Evolutionary conservation across 2,329 filamentous ascomycete genomes (phyloP), one percentile per base, ranked within the genome.

Genomic region (Anisogramma anomala): DNA sequence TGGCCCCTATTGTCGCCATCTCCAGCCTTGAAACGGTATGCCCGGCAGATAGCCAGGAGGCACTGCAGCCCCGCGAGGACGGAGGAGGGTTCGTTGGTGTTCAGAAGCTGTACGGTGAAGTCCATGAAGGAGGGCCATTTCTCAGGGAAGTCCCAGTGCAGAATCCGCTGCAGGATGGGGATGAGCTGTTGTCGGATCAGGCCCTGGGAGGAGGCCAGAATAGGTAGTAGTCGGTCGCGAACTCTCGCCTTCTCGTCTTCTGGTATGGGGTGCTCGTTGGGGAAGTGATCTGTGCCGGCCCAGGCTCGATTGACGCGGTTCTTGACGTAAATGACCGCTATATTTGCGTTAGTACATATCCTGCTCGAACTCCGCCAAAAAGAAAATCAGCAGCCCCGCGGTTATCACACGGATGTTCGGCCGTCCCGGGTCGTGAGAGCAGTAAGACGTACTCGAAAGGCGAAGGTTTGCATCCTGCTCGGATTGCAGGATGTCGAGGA

Each of bases 271-370:
- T 77, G 78, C 53, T 82, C 79, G 55, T 76, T 73, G 48, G 79
- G 74, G 57, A 74, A 79, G 50, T 89, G 82, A 50, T 93, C 84
- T 56, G 73, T 71, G 48, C 76, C 78, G 42, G 81, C 74, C 91
- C 91, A 98, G 55, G 85, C 87, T 58, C 88, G 83, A 61, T 84
- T 89, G 61, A 96, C 83, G 59, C 88, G 83, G 67, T 98, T 96
- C 69, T 98, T 98, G 61, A 96, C 78, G 66, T 96, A 98, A 54
- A 98, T 85, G 58, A 89, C 88, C 57, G 87, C 89, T 95, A 62
- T 48, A 47, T 40, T 43, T 39, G 35, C 41, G 43, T 52, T 39
- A 18, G 30, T 32, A 18, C 4, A 15, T 18, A 18, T 18, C 18
- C 30, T 7, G 15, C n/a, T 31, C 15, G 9, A 14, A 50, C 38